These are phyloP conservation scores for Botryotinia convoluta DNA, from an alignment of 2,329 filamentous ascomycete species.

Conservation along the genomic window DNA sequence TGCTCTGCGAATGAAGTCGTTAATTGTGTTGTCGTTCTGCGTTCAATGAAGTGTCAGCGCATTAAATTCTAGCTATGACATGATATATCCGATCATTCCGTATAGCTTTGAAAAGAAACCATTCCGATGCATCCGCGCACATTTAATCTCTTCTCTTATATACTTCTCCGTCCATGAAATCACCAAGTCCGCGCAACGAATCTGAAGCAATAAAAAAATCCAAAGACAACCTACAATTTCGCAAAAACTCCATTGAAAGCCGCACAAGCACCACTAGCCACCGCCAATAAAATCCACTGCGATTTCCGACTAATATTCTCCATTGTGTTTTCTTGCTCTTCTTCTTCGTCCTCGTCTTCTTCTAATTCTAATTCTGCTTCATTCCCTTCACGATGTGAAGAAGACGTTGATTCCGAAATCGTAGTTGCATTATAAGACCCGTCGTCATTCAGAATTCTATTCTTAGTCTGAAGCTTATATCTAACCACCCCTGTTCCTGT, in stretches of 20 bases:
- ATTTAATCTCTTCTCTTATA: neutral
- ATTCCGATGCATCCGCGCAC: neutral
- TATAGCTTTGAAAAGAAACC: neutral
- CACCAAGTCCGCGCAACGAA: neutral
- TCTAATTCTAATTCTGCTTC: constrained; percentile 14
- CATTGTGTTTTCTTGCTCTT: constrained; percentile 26
- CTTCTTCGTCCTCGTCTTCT: neutral
- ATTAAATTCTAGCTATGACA: neutral
- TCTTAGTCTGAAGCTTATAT: neutral
- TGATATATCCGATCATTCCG: neutral
- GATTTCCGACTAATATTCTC: constrained; percentile 40
- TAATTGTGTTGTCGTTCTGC: constrained; percentile 53
- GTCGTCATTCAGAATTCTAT: constrained; percentile 4
- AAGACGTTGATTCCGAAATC: neutral
- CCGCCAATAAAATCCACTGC: constrained; percentile 66
- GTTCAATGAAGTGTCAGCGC: constrained; percentile 19
- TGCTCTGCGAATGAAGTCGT: constrained; percentile 51
- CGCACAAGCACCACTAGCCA: constrained; percentile 74
- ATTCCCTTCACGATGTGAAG: constrained; percentile 1
- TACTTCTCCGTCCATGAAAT: neutral
- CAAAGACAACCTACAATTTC: constrained; percentile 60
- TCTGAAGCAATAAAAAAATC: constrained; percentile 2
- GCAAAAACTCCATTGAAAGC: constrained; percentile 74
- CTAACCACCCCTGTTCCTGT: constrained; percentile 14
- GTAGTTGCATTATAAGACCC: neutral